Conservation (phyloP, 129 eudicot species). For the Solidago caesia region DNA sequence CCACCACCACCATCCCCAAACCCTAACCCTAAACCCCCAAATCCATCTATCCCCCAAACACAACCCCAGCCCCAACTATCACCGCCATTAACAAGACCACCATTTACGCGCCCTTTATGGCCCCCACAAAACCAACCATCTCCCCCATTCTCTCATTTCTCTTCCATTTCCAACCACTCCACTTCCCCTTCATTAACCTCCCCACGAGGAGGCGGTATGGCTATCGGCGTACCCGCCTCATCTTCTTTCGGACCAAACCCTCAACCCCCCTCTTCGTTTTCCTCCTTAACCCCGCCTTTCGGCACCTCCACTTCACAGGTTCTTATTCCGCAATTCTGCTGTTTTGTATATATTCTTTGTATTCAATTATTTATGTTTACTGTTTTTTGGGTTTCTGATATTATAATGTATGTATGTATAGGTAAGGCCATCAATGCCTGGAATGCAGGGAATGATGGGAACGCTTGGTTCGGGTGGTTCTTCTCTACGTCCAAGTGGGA, state of each 20-base stretch:
- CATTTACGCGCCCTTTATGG: constrained; percentile 9
- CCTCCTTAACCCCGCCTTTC: constrained; percentile 33
- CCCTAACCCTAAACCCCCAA: constrained; percentile 53
- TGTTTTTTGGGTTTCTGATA: not conserved
- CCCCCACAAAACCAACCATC: constrained; percentile 41
- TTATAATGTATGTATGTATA: not conserved
- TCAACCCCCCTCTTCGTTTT: constrained; percentile 46
- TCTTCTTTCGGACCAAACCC: constrained; percentile 27
- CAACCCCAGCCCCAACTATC: constrained; percentile 10
- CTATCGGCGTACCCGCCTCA: constrained; percentile 74
- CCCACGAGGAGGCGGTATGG: constrained; percentile 72
- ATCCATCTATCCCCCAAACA: constrained; percentile 5
- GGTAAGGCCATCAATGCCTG: constrained; percentile 62
- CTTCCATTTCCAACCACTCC: constrained; percentile 27
- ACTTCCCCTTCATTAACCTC: constrained; percentile 22
- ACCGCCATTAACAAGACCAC: constrained; percentile 28
- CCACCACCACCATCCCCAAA: constrained; percentile 34
- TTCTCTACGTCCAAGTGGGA: constrained; percentile 57
- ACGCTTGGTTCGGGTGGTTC: constrained; percentile 62
- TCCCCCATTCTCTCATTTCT: constrained; percentile 39
- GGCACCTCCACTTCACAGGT: not conserved
- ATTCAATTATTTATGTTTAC: not conserved
- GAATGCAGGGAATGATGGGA: constrained; percentile 63
- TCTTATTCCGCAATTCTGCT: not conserved
- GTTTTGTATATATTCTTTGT: no score